Conservation (phyloP, 148 eudicot species). For the Camellia lanceoleosa region DNA sequence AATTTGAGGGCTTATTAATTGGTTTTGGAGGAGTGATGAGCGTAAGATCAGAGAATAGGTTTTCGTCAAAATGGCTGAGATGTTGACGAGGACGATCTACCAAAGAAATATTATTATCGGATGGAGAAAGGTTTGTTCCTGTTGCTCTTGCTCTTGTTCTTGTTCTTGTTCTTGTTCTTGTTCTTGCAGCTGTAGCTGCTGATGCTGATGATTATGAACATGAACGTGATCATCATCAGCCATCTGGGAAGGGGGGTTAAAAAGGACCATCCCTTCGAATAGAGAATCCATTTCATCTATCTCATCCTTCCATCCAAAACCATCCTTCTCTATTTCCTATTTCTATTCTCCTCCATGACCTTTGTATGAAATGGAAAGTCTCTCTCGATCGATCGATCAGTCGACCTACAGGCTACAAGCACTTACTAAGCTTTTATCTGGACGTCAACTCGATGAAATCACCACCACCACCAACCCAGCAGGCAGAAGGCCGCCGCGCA, state of each 20-base stretch:
- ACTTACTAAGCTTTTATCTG: too few species aligned
- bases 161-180: not conserved
- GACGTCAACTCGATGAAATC: too few species aligned
- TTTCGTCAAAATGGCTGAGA: constrained; percentile 72
- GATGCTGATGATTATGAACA: not conserved
- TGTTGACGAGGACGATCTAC: constrained; percentile 19
- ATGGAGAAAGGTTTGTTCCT: constrained; percentile 2
- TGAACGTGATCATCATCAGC: constrained; percentile 18
- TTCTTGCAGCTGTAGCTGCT: constrained; percentile 6
- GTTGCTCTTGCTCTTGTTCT: too few species aligned
- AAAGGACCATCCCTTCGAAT: constrained; percentile 81
- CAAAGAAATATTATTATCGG: constrained; percentile 13
- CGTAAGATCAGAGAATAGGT: constrained; percentile 74
- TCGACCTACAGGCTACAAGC: too few species aligned
- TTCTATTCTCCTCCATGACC: not conserved
- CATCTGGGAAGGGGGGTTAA: constrained; percentile 46
- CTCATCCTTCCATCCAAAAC: constrained; percentile 26
- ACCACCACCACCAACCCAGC: too few species aligned
- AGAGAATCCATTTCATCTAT: constrained; percentile 62
- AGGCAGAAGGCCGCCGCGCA: too few species aligned
- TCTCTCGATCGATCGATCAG: too few species aligned
- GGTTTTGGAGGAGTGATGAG: constrained; percentile 33
- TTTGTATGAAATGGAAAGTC: not conserved
- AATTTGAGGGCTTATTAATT: not conserved
- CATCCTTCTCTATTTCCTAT: not conserved